Percentiles rank a stretch among this genome's conserved stretches.
These are phyloP conservation scores for Fusarium bulbicola DNA, from an alignment of 2,329 filamentous ascomycete genomes.

Conservation along the genomic window DNA sequence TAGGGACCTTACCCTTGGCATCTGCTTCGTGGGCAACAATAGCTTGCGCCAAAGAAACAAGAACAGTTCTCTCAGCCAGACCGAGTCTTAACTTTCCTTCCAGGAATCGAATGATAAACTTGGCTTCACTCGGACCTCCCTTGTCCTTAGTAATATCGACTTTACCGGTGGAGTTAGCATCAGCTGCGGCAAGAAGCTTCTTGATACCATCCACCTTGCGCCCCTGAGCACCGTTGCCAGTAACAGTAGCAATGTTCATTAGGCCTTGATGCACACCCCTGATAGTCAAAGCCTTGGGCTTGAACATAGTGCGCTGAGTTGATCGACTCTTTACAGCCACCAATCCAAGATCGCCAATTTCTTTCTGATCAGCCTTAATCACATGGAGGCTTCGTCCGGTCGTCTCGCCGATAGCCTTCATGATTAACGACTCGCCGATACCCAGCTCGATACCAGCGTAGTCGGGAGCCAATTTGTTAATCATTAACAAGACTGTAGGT, in stretches of 20 bases:
- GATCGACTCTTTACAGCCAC: constrained; percentile 95
- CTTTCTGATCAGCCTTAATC: constrained; percentile 95
- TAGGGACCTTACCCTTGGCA: constrained; percentile 74
- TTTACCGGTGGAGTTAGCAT: constrained; percentile 76
- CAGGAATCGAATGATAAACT: constrained; percentile 90
- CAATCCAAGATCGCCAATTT: constrained; percentile 93
- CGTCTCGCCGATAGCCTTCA: constrained; percentile 97
- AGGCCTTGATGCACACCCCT: constrained; percentile 87
- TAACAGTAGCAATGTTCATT: constrained; percentile 85
- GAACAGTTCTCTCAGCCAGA: constrained; percentile 89
- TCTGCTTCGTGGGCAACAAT: constrained; percentile 84
- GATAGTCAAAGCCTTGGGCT: constrained; percentile 89
- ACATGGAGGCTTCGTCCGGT: constrained; percentile 88
- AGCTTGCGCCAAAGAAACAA: constrained; percentile 90
- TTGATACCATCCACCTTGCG: constrained; percentile 96
- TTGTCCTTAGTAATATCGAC: constrained; percentile 93
- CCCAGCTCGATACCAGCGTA: constrained; percentile 96
- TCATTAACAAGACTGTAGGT: constrained; percentile 91
- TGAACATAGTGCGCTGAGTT: constrained; percentile 98
- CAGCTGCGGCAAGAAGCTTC: constrained; percentile 91
- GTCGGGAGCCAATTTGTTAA: constrained; percentile 96
- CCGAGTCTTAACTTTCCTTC: constrained; percentile 94
- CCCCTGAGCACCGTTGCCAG: constrained; percentile 87
- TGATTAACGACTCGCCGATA: constrained; percentile 98
- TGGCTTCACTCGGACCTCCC: constrained; percentile 92